Base-by-base conservation (phyloP, 192 early-diverging fungal species). In the Allomyces javanicus region DNA sequence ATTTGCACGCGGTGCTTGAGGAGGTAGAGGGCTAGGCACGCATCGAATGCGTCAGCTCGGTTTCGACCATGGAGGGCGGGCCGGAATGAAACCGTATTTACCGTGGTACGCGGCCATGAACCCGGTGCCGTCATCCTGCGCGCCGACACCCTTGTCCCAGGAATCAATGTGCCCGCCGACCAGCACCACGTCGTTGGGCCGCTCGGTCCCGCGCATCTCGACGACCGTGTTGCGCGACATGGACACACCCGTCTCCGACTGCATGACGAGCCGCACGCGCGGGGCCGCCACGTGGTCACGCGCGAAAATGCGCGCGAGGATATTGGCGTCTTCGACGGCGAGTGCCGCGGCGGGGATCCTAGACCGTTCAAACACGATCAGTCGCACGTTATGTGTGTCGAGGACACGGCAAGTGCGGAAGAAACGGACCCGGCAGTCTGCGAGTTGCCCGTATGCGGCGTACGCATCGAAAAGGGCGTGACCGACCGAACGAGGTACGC, bases 61-160 rank as follows among this genome's bases (percentile, higher is more conserved):
- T 7, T 40, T 7, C 7, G 4, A 7, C 33, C 33, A 9, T 40
- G 7, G 7, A 40, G 7, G 33, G 0, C 5, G n/a, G n/a, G 33
- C 9, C 33, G 33, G 33, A 9, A 40, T 40, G 33, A 40, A 40
- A 40, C 7, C 7, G 33, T 40, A 40, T 3, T 3, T 3, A 40
- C 33, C 33, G 62, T 78, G 74, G 74, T 74, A 76, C 5, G 73
- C 76, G 67, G 81, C 67, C 40, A 84, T 80, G 63, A 72, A 74
- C 10, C 83, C 80, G 7, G 81, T 79, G 50, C 81, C 83, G 67
- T 84, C 83, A 44, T 84, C 83, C 62, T 79, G 74, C 2, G 80
- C 83, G 0, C 83, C 83, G n/a, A 76, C 74, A 10, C 83, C 80
- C 10, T 74, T 67, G 23, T 78, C 77, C 77, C 77, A 78, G 64